Base-by-base conservation (phyloP, 2,329 filamentous ascomycete genomes). In the Xylariaceae sp. region DNA sequence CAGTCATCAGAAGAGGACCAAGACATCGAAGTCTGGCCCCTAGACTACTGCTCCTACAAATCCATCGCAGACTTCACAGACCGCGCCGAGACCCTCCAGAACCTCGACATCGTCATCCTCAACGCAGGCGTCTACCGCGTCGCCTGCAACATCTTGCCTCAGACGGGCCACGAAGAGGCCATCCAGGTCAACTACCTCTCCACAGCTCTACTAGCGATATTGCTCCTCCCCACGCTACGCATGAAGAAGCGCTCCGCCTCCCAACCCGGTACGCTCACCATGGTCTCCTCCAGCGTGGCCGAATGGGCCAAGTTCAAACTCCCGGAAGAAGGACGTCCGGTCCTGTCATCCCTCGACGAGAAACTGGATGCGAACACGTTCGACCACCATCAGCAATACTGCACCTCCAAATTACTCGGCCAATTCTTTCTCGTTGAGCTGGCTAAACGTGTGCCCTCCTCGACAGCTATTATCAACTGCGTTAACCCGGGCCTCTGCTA, bases 161-260 rank as follows among this genome's bases (percentile, higher is more conserved):
- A 7, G 10, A 62, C 61, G 3, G 57, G 57, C 2, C 68, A 74
- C 0, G 81, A 84, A 63, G 70, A 71, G 35, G 76, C 72, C 2
- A 66, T 84, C 48, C 80, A 80, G 0, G 75, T 79, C 49, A 84
- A 84, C 61, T 80, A 81, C n/a, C 72, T 84, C 58, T 77, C 73
- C 17, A 83, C 79, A 0, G 73, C 79, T 6, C 68, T 84, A 0
- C 70, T 84, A 0, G 74, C 73, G 0, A 66, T 81, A 0, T 69
- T 81, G 0, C 58, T 83, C 2, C 66, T 83, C 0, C 80, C 79
- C 0, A 75, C 77, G 37, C 69, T 83, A 1, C 75, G 76, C 57
- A 69, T 75, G 5, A 75, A 58, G 49, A 58, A 58, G 35, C 51
- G 54, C 5, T 2, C 51, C 18, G 34, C 8, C 10, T 8, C 10